Evolutionary conservation across 2,329 filamentous ascomycete species (phyloP).

Genomic region (Exophiala sp.): DNA sequence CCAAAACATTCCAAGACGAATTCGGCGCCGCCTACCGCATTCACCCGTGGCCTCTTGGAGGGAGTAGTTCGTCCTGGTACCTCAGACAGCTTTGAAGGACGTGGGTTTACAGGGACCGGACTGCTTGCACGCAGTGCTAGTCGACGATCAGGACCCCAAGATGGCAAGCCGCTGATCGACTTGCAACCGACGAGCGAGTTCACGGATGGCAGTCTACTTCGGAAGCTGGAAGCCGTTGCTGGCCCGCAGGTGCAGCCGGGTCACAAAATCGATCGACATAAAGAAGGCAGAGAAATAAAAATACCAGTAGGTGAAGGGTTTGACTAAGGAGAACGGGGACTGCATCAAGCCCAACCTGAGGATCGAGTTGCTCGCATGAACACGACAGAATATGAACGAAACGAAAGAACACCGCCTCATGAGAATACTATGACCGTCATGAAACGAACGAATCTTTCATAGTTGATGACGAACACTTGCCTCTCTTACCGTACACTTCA

Average conservation of each 20-base stretch:
- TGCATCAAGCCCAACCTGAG: not conserved
- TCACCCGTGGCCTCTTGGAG: conserved; percentile 1
- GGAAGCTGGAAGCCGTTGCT: conserved; percentile 32
- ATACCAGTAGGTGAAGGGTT: conserved; percentile 14
- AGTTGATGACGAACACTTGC: too few species aligned
- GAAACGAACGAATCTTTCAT: too few species aligned
- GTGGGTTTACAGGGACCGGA: conserved; percentile 24
- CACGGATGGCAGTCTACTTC: conserved; percentile 44
- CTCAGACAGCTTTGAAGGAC: conserved; percentile 3
- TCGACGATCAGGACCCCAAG: conserved; percentile 16
- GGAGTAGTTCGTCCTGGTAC: not conserved
- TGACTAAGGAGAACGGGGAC: not conserved
- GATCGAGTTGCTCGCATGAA: not conserved
- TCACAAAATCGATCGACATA: conserved; percentile 23
- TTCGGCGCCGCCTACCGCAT: conserved; percentile 11
- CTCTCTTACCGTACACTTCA: too few species aligned
- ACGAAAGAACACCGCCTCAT: not conserved
- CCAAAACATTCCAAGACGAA: conserved; percentile 1
- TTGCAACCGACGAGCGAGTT: conserved; percentile 41
- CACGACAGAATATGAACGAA: not conserved
- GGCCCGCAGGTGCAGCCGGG: conserved; percentile 8
- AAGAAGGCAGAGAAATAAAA: conserved; percentile 17
- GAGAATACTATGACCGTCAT: not conserved
- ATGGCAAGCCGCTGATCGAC: conserved; percentile 42
- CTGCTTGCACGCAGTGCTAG: conserved; percentile 25